Conservation (phyloP, 768 basidiomycete genomes). For the Sarcomyxa edulis region DNA sequence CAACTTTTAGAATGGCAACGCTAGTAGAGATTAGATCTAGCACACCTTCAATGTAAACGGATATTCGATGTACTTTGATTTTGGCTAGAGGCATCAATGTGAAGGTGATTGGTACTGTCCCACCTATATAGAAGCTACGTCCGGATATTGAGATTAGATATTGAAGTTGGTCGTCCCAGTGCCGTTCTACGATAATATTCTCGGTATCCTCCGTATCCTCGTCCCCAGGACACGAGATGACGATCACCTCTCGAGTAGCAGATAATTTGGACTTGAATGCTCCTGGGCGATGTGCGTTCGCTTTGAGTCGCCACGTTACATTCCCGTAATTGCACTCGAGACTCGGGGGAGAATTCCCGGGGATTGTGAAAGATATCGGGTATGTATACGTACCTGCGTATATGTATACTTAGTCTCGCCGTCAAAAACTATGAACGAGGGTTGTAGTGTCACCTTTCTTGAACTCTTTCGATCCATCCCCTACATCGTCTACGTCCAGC, state of each 20-base stretch:
- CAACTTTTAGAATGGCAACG: background rate
- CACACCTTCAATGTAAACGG: constrained; percentile 77
- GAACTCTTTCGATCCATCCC: constrained; percentile 80
- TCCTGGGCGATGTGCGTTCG: constrained; percentile 79
- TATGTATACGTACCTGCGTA: constrained; percentile 82
- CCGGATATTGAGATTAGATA: constrained; percentile 74
- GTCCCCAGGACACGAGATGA: constrained; percentile 73
- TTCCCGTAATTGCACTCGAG: constrained; percentile 71
- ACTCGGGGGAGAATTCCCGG: constrained; percentile 72
- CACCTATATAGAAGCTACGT: constrained; percentile 79
- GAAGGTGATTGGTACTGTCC: constrained; percentile 72
- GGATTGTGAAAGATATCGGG: constrained; percentile 88
- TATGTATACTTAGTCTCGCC: too few species aligned
- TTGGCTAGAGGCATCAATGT: constrained; percentile 82
- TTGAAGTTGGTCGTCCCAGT: constrained; percentile 87
- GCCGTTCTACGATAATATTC: constrained; percentile 77
- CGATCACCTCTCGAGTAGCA: constrained; percentile 64
- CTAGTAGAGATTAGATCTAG: constrained; percentile 1
- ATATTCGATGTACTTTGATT: constrained; percentile 71
- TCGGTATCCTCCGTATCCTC: constrained; percentile 82
- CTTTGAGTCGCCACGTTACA: constrained; percentile 76
- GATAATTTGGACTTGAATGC: constrained; percentile 69
- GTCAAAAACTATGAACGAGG: background rate
- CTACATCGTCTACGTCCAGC: constrained; percentile 31
- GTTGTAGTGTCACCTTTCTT: constrained; percentile 56